Base-by-base conservation (phyloP, 805 yeast species). In the Torulaspora franciscae region DNA sequence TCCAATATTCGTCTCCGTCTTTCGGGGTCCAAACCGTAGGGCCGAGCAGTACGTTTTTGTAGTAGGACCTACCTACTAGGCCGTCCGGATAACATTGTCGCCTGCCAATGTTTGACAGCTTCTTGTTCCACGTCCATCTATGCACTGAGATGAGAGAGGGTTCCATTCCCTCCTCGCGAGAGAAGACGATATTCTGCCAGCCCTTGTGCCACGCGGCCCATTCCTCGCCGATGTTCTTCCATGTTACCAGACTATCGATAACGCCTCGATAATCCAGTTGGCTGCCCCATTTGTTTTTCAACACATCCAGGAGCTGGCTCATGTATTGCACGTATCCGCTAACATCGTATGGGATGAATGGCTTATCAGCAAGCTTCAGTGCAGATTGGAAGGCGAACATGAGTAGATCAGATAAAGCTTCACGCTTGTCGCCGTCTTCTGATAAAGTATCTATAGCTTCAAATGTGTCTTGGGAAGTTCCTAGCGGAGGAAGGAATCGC, bases 111-210 rank as follows among this genome's bases (percentile, higher is more conserved):
- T 66, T 61, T 3, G 77, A 63, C 55, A 87, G 64, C 48, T 79
- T 78, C n/a, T 79, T 73, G 63, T 90, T 90, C 86, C 93, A 85
- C 45, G 78, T 79, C 83, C 86, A 78, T 56, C 98, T 72, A 50
- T 77, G 80, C 37, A 81, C 79, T 0, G 90, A 75, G 32, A 86
- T 67, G 45, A 83, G 60, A 1, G 88, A 77, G 1, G 95, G 89
- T 59, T 90, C 95, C 3, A 79, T 57, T 2, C 84, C 90, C 4
- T 74, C 69, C 39, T 72, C 75, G 26, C 73, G 71, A 10, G 64
- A 62, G 29, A 65, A 54, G 3, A 76, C 76, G 15, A 77, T 66
- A 26, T 75, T 75, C 17, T 65, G 61, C 96, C 96, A 90, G 6
- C 81, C 77, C 17, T 66, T 65, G 3, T 65, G 60, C 81, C 89